Percentiles rank a stretch among this genome's conserved stretches.
These are phyloP conservation scores for Lasiodiplodia sp. DNA, from an alignment of 2,329 filamentous ascomycete species.

Conservation along the genomic window DNA sequence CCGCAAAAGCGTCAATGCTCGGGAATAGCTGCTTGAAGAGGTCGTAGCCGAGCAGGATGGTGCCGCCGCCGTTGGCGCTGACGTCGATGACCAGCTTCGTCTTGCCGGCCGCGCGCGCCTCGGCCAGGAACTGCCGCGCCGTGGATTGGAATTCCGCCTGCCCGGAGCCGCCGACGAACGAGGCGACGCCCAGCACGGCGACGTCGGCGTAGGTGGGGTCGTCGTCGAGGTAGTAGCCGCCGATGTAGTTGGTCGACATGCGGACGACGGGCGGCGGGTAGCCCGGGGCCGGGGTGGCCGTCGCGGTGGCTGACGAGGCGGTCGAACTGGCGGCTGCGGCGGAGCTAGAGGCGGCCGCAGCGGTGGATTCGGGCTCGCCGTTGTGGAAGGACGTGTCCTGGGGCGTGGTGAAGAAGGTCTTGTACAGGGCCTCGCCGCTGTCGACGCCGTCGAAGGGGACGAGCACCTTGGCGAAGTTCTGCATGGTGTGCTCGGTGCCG, in stretches of 20 bases:
- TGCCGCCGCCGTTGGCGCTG: conserved; percentile 66
- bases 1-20: conserved; percentile 57
- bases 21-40: conserved; percentile 67
- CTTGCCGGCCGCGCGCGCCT: conserved; percentile 59
- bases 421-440: conserved; percentile 50
- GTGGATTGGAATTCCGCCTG: conserved; percentile 48
- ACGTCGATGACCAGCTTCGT: conserved; percentile 68
- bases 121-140: conserved; percentile 51
- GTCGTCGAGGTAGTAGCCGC: conserved; percentile 53
- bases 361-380: conserved; percentile 8
- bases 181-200: conserved; percentile 53
- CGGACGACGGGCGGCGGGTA: conserved; percentile 52
- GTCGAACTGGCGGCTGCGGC: not conserved
- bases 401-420: conserved; percentile 46
- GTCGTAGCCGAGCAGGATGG: conserved; percentile 66
- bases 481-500: conserved; percentile 47
- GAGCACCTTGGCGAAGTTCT: conserved; percentile 53
- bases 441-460: conserved; percentile 50
- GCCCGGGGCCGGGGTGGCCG: conserved; percentile 47
- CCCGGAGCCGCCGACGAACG: conserved; percentile 45
- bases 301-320: conserved; percentile 34
- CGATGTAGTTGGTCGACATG: conserved; percentile 51
- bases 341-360: not conserved
- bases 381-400: conserved; percentile 27
- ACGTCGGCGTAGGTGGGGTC: conserved; percentile 53